These are phyloP conservation scores for Mycosphaerella sp. DNA, from an alignment of 2,329 filamentous ascomycete genomes.

Conservation along the genomic window DNA sequence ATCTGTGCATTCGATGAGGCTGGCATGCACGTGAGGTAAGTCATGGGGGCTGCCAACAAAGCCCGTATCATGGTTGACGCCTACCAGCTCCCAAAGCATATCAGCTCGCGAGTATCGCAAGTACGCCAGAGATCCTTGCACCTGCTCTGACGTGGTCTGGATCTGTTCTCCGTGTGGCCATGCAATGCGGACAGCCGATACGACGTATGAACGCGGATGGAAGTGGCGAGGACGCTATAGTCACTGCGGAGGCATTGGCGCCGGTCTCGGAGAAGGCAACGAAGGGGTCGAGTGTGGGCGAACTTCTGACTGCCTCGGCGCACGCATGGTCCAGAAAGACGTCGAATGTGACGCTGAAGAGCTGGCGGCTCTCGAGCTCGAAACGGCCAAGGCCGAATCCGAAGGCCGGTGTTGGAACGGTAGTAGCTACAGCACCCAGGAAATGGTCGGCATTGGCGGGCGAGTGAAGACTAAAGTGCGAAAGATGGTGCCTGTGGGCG, in stretches of 20 bases:
- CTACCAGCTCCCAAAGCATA: neutral
- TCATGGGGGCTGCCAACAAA: neutral
- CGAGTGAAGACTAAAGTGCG: slow-evolving; percentile 84
- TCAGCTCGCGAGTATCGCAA: slow-evolving; percentile 9
- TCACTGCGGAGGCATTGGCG: slow-evolving; percentile 73
- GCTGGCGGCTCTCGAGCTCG: slow-evolving; percentile 45
- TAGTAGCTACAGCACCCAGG: slow-evolving; percentile 75
- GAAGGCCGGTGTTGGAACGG: slow-evolving; percentile 42
- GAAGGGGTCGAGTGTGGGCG: slow-evolving; percentile 83
- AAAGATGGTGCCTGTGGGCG: slow-evolving; percentile 71
- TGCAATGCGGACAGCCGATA: slow-evolving; percentile 55
- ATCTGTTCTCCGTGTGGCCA: slow-evolving; percentile 79
- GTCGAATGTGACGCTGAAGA: slow-evolving; percentile 80
- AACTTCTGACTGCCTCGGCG: slow-evolving; percentile 67
- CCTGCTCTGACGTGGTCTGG: slow-evolving; percentile 61
- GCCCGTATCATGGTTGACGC: neutral
- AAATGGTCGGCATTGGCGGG: slow-evolving; percentile 86
- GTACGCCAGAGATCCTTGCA: slow-evolving; percentile 53
- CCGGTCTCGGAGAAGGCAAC: slow-evolving; percentile 80
- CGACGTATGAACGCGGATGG: slow-evolving; percentile 64
- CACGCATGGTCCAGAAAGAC: slow-evolving; percentile 72
- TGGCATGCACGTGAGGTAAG: slow-evolving; percentile 12
- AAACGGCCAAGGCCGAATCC: slow-evolving; percentile 26
- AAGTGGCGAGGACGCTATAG: slow-evolving; percentile 79
- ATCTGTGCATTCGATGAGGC: slow-evolving; percentile 28